Conservation (phyloP, 1,284 basidiomycete genomes). For the Nidula niveotomentosa region DNA sequence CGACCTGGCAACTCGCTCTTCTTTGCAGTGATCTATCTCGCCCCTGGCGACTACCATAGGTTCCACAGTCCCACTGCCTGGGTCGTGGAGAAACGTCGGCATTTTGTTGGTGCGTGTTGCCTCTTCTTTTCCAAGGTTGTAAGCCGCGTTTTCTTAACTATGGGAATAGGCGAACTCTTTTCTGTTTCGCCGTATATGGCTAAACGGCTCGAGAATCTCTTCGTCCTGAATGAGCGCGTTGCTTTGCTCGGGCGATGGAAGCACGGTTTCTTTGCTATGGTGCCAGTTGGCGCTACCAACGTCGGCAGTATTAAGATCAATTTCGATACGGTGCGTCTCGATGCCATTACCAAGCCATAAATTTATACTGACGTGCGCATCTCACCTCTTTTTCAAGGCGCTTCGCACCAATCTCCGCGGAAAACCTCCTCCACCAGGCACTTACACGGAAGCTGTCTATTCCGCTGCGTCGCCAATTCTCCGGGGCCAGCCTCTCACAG, state of each 20-base stretch:
- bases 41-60: constrained; percentile 97
- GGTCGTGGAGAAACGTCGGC: constrained; percentile 95
- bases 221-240: constrained; percentile 97
- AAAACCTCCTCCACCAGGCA: constrained; percentile 80
- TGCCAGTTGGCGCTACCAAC: constrained; percentile 97
- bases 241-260: constrained; percentile 96
- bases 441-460: constrained; percentile 93
- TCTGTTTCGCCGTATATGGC: constrained; percentile 97
- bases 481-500: constrained; percentile 84
- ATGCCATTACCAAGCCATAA: neutral
- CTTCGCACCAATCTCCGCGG: constrained; percentile 83
- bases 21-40: constrained; percentile 96
- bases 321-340: constrained; percentile 78
- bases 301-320: constrained; percentile 97
- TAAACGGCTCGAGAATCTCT: constrained; percentile 88
- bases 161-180: constrained; percentile 77
- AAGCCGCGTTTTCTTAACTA: neutral
- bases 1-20: constrained; percentile 81
- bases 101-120: constrained; percentile 92
- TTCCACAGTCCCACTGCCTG: constrained; percentile 96
- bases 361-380: neutral
- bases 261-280: constrained; percentile 96
- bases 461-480: constrained; percentile 78
- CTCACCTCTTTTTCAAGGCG: constrained; percentile 36
- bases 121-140: constrained; percentile 18